Evolutionary conservation across 495 filamentous ascomycete genomes (phyloP).

Genomic region (Penicillium alfredii): DNA sequence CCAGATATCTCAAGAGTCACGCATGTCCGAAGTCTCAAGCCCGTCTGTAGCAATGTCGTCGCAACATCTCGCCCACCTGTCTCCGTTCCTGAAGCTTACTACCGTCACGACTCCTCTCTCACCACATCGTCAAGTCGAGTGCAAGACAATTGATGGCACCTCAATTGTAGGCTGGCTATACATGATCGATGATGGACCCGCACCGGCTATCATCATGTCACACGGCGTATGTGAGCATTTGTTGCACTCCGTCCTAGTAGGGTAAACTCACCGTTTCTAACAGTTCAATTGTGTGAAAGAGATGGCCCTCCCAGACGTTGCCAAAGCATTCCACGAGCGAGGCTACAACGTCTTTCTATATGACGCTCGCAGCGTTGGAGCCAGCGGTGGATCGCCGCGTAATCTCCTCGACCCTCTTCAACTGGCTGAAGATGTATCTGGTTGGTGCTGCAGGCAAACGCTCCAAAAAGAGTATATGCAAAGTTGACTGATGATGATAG

Average conservation of each 20-base stretch:
- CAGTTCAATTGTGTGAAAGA: conserved; percentile 45
- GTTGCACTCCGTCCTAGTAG: background rate
- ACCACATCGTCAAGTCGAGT: too few species aligned
- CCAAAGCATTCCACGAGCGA: conserved; percentile 30
- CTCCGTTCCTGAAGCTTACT: too few species aligned
- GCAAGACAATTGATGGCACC: conserved; percentile 29
- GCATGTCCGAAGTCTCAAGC: too few species aligned
- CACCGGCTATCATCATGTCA: conserved; percentile 33
- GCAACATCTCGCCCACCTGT: too few species aligned
- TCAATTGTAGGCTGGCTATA: conserved; percentile 20
- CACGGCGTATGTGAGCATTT: conserved; percentile 32
- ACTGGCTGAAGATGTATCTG: conserved; percentile 32
- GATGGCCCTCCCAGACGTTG: conserved; percentile 26
- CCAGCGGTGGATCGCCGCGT: conserved; percentile 38
- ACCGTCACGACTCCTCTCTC: too few species aligned
- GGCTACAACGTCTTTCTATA: conserved; percentile 37
- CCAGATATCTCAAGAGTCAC: too few species aligned
- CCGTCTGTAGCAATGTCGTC: too few species aligned
- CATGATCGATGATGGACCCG: conserved; percentile 10
- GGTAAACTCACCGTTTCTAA: background rate
- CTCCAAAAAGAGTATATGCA: too few species aligned
- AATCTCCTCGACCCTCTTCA: conserved; percentile 35
- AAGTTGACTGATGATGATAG: too few species aligned
- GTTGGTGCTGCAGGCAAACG: too few species aligned
- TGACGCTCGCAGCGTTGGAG: conserved; percentile 33